A percentile compares a stretch with the other conserved stretches of the same genome.
These are phyloP conservation scores for Pestalotiopsis sp. DNA, from an alignment of 2,329 filamentous ascomycete species.

Conservation along the genomic window DNA sequence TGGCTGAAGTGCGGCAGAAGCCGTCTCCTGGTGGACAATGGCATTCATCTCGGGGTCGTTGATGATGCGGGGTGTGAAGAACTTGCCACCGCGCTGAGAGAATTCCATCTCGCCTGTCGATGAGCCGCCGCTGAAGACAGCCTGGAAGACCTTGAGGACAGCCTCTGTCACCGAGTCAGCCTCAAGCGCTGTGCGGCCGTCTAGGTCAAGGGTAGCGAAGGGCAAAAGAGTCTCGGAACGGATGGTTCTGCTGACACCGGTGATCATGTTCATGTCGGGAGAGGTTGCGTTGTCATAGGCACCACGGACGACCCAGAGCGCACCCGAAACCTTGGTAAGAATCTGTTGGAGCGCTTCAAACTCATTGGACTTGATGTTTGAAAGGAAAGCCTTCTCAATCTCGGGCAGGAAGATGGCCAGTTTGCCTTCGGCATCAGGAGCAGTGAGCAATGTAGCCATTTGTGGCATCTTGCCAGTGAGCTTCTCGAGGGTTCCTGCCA, in stretches of 20 bases:
- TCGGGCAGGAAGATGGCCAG: slow-evolving; percentile 46
- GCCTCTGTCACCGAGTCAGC: slow-evolving; percentile 23
- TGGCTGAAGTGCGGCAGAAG: slow-evolving; percentile 37
- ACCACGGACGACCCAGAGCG: slow-evolving; percentile 39
- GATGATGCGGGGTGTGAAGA: slow-evolving; percentile 42
- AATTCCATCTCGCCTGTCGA: slow-evolving; percentile 44
- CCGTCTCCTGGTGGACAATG: slow-evolving; percentile 44
- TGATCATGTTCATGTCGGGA: slow-evolving; percentile 35
- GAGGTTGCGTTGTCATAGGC: slow-evolving; percentile 34
- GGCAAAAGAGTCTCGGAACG: slow-evolving; percentile 35
- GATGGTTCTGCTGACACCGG: slow-evolving; percentile 35
- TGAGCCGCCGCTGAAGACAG: slow-evolving; percentile 35
- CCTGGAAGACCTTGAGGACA: slow-evolving; percentile 35
- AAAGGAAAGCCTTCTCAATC: slow-evolving; percentile 45
- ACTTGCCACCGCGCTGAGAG: slow-evolving; percentile 38
- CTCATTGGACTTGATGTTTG: slow-evolving; percentile 37
- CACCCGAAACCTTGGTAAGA: slow-evolving; percentile 30
- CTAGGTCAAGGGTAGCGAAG: slow-evolving; percentile 35
- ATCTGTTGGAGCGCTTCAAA: slow-evolving; percentile 37
- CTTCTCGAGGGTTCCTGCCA: slow-evolving; percentile 34
- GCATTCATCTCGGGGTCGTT: slow-evolving; percentile 44
- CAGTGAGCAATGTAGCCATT: slow-evolving; percentile 30
- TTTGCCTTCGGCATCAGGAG: slow-evolving; percentile 34
- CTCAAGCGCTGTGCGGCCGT: slow-evolving; percentile 25
- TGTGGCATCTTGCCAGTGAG: slow-evolving; percentile 35